Evolutionary conservation across 345 rosid genomes (phyloP).

Genomic region (Dovyalis caffra): DNA sequence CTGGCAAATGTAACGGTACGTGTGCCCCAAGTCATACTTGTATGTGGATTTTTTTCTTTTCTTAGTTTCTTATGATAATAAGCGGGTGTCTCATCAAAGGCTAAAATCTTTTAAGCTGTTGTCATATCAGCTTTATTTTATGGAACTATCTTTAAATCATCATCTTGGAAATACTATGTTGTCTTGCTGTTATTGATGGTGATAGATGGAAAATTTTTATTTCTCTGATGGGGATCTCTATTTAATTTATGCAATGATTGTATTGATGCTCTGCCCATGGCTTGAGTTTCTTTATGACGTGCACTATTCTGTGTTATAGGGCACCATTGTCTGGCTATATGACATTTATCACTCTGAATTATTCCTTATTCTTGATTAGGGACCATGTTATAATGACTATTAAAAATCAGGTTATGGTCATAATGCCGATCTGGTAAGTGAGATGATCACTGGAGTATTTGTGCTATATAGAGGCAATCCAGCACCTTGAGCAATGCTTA

Average conservation of each 20-base stretch:
- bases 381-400: not conserved
- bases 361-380: not conserved
- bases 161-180: not conserved
- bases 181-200: not conserved
- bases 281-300: not conserved
- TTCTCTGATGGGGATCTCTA: not conserved
- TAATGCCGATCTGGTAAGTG: not conserved
- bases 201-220: not conserved
- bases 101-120: not conserved
- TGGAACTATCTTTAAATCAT: not conserved
- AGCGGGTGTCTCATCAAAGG: not conserved
- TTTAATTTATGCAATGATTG: not conserved
- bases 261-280: not conserved
- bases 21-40: conserved; percentile 11
- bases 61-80: not conserved
- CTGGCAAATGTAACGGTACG: conserved; percentile 59
- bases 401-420: not conserved
- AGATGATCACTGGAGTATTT: not conserved
- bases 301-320: not conserved
- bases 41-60: not conserved
- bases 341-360: not conserved
- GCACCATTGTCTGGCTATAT: not conserved
- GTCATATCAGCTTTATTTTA: not conserved
- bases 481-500: not conserved
- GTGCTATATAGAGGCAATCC: not conserved